phyloP scores from a whole-genome alignment of 2,329 filamentous ascomycete genomes.

The Blastomyces parvus region DNA sequence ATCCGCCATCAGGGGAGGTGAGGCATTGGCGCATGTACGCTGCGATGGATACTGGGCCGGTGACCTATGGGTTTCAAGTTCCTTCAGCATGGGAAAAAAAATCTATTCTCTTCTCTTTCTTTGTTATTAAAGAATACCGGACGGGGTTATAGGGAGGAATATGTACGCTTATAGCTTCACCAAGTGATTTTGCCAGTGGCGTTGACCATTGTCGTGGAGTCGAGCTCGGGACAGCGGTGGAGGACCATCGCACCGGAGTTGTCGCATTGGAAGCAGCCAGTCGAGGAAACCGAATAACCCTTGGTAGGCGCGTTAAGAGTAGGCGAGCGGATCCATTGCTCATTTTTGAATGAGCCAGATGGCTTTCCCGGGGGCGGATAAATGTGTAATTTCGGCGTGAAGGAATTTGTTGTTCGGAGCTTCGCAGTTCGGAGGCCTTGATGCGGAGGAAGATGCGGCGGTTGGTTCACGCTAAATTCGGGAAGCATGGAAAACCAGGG shows the following conservation, averaged over 20 bases:
- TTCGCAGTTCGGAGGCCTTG: neutral
- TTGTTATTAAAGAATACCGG: neutral
- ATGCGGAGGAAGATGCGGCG: neutral
- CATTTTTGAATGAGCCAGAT: conserved; percentile 15
- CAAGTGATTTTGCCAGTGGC: conserved; percentile 76
- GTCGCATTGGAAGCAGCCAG: conserved; percentile 15
- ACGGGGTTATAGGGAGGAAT: too few species aligned
- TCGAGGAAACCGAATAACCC: conserved; percentile 13
- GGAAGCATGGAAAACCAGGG: neutral
- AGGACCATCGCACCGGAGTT: conserved; percentile 23
- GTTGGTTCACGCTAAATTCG: too few species aligned
- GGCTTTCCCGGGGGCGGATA: neutral
- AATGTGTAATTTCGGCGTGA: neutral
- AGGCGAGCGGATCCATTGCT: conserved; percentile 17
- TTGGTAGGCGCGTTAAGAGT: conserved; percentile 15
- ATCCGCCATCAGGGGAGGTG: conserved; percentile 80
- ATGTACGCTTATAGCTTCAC: conserved; percentile 71
- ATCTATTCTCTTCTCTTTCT: neutral
- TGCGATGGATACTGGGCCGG: conserved; percentile 82
- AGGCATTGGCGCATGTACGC: conserved; percentile 98
- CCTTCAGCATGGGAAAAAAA: neutral
- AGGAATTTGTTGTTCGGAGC: neutral
- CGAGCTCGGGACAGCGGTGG: conserved; percentile 20
- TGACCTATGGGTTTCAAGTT: conserved; percentile 46
- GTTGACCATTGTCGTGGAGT: conserved; percentile 69